phyloP scores from a whole-genome alignment of 2,329 filamentous ascomycete species.

The Trichophyton mentagrophytes region DNA sequence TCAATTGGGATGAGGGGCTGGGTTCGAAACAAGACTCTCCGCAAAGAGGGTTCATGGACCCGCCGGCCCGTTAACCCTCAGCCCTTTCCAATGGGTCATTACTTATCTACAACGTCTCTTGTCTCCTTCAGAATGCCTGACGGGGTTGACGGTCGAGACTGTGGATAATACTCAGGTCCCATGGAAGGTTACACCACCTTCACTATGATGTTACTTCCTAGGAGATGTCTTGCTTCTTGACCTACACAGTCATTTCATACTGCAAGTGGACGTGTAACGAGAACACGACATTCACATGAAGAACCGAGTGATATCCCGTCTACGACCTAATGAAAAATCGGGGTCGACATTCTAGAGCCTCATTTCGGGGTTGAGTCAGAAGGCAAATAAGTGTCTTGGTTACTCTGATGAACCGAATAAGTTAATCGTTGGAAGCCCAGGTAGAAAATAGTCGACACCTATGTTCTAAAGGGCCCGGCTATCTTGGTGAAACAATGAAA shows the following conservation, averaged over 20 bases:
- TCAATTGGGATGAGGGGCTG: neutral
- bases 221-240: neutral
- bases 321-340: too few relatives aligned
- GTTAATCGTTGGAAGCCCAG: neutral
- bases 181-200: neutral
- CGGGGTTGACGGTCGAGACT: neutral
- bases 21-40: neutral
- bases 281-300: neutral
- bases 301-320: neutral
- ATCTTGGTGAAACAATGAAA: neutral
- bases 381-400: neutral
- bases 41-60: neutral
- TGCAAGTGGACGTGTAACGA: constrained; percentile 1
- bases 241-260: neutral
- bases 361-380: neutral
- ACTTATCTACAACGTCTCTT: neutral
- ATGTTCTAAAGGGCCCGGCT: neutral
- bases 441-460: neutral
- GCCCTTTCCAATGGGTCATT: neutral
- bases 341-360: neutral
- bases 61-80: neutral
- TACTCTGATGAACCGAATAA: neutral
- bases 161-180: neutral
- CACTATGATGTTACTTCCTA: neutral
- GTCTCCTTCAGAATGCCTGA: neutral